These are phyloP conservation scores for Jacaranda copaia DNA, from an alignment of 257 asterid species.

Conservation along the genomic window DNA sequence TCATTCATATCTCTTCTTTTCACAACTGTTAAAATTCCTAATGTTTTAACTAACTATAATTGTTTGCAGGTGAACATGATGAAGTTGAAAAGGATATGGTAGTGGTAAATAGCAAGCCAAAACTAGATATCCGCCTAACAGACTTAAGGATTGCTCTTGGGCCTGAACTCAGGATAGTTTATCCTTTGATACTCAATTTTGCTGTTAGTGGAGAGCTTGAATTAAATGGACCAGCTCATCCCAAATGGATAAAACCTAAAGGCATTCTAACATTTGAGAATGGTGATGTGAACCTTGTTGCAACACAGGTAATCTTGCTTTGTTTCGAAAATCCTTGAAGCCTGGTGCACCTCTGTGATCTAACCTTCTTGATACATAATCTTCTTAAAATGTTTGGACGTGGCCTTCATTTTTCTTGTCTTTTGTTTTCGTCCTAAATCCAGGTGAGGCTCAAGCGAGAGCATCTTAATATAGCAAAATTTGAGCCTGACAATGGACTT, in stretches of 20 bases:
- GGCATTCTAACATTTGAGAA: constrained; percentile 89
- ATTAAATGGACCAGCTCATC: constrained; percentile 92
- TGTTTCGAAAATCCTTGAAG: constrained; percentile 28
- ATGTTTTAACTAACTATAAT: constrained; percentile 30
- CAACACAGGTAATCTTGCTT: constrained; percentile 76
- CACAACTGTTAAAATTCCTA: constrained; percentile 21
- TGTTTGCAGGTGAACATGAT: constrained; percentile 68
- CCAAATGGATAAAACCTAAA: constrained; percentile 92
- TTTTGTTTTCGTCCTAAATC: constrained; percentile 32
- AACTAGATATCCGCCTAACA: constrained; percentile 78
- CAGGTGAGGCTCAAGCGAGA: constrained; percentile 97
- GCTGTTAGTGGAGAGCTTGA: constrained; percentile 98
- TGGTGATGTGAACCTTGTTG: constrained; percentile 98
- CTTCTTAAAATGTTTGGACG: constrained; percentile 33
- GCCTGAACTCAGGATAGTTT: constrained; percentile 89
- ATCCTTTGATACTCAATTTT: constrained; percentile 95
- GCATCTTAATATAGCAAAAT: constrained; percentile 93
- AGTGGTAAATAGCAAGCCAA: constrained; percentile 78
- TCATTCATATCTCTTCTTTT: constrained; percentile 18
- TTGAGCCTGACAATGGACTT: constrained; percentile 97
- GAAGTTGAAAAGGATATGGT: constrained; percentile 83
- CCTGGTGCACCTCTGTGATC: constrained; percentile 15
- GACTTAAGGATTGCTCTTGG: constrained; percentile 89
- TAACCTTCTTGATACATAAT: constrained; percentile 21
- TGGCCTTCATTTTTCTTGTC: constrained; percentile 22